Evolutionary conservation across 805 yeast genomes (phyloP).

Genomic region (Zygosaccharomyces bisporus): DNA sequence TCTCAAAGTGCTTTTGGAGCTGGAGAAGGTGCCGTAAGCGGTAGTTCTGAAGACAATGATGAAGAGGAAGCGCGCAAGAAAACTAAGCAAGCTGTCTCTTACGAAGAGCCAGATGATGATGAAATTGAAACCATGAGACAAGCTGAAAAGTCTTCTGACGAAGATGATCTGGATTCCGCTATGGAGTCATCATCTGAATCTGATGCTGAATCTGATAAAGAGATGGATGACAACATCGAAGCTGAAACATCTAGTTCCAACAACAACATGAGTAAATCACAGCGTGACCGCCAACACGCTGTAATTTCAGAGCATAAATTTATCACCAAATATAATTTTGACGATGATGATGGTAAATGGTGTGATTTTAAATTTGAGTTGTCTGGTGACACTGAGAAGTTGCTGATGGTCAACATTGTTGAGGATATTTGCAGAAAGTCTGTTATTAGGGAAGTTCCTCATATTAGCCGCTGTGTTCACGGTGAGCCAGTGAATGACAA

Average conservation of each 20-base stretch:
- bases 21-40: slow-evolving; percentile 36
- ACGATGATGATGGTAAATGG: slow-evolving; percentile 85
- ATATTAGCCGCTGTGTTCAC: slow-evolving; percentile 88
- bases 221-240: slow-evolving; percentile 36
- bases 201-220: slow-evolving; percentile 44
- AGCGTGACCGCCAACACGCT: slow-evolving; percentile 81
- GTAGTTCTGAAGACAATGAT: slow-evolving; percentile 43
- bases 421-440: slow-evolving; percentile 87
- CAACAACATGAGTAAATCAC: slow-evolving; percentile 49
- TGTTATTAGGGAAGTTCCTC: slow-evolving; percentile 88
- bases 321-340: slow-evolving; percentile 80
- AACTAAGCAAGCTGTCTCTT: slow-evolving; percentile 82
- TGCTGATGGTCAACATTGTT: slow-evolving; percentile 94
- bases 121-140: slow-evolving; percentile 85
- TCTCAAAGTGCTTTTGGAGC: slow-evolving; percentile 45
- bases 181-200: slow-evolving; percentile 39
- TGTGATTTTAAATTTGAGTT: slow-evolving; percentile 84
- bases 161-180: slow-evolving; percentile 47
- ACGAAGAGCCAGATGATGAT: slow-evolving; percentile 94
- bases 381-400: slow-evolving; percentile 81
- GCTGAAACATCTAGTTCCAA: slow-evolving; percentile 26
- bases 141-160: slow-evolving; percentile 76
- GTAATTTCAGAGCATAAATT: slow-evolving; percentile 70
- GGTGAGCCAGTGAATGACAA: slow-evolving; percentile 68
- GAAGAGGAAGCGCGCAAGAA: slow-evolving; percentile 59